These are phyloP conservation scores for Paratrimastix pyriformis DNA, from an alignment of 78 protist species.

Conservation along the genomic window DNA sequence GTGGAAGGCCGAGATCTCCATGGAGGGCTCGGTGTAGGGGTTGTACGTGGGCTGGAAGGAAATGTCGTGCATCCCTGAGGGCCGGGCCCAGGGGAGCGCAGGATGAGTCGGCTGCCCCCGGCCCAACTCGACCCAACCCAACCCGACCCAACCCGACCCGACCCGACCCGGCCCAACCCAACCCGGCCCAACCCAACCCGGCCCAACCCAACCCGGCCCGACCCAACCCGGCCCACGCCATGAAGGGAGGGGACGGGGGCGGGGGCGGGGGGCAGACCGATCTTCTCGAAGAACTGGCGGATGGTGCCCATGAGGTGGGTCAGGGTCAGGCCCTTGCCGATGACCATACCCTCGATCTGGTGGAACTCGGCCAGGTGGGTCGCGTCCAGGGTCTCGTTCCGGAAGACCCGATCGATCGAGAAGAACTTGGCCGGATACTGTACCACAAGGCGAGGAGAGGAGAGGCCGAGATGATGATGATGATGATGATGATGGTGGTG, in stretches of 20 bases:
- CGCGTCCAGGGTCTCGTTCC: conserved; percentile 96
- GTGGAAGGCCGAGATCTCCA: conserved; percentile 89
- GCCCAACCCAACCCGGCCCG: too few species aligned
- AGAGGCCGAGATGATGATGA: neutral
- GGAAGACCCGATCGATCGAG: conserved; percentile 97
- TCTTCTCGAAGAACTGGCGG: conserved; percentile 69
- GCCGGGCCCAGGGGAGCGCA: neutral
- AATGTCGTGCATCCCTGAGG: conserved; percentile 10
- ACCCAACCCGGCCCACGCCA: too few species aligned
- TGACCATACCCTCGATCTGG: conserved; percentile 85
- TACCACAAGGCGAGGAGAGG: neutral
- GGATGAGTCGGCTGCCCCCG: too few species aligned
- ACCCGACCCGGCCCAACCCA: too few species aligned
- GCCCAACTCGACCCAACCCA: too few species aligned
- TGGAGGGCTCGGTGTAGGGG: conserved; percentile 99
- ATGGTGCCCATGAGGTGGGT: conserved; percentile 84
- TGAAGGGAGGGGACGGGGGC: neutral
- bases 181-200: too few species aligned
- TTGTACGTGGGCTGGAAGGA: conserved; percentile 75
- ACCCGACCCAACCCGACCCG: too few species aligned
- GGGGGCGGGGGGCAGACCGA: conserved; percentile 21
- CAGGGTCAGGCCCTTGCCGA: conserved; percentile 75
- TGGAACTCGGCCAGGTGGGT: conserved; percentile 60
- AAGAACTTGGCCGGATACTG: conserved; percentile 81
- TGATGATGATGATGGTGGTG: neutral